Conservation (phyloP, 2,329 filamentous ascomycete genomes). For the Ophiocordyceps camponoti-rufipedis region DNA sequence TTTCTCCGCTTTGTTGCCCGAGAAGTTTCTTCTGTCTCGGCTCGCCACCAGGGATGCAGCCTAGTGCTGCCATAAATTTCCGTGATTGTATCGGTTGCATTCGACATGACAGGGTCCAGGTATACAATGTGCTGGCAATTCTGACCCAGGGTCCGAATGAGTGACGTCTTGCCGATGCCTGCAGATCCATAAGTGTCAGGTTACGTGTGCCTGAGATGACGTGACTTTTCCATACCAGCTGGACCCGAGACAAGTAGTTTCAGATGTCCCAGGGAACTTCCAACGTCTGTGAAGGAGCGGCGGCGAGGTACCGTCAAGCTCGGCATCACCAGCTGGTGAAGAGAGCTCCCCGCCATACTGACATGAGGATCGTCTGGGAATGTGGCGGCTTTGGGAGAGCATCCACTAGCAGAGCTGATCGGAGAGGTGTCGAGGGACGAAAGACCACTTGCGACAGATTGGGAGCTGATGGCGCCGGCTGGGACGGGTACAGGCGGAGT, state of each 20-base stretch:
- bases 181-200: neutral
- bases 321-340: conserved; percentile 89
- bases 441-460: conserved; percentile 23
- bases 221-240: conserved; percentile 34
- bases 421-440: conserved; percentile 35
- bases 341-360: conserved; percentile 7
- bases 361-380: conserved; percentile 4
- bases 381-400: conserved; percentile 5
- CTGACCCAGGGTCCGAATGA: conserved; percentile 78
- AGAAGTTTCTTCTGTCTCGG: conserved; percentile 47
- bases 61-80: conserved; percentile 68
- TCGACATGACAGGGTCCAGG: conserved; percentile 46
- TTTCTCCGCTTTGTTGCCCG: conserved; percentile 38
- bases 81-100: conserved; percentile 20
- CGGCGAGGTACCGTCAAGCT: conserved; percentile 81
- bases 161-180: conserved; percentile 77
- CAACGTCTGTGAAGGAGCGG: conserved; percentile 74
- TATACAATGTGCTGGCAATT: conserved; percentile 85
- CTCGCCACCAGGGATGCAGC: conserved; percentile 81
- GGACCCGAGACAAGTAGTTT: conserved; percentile 79
- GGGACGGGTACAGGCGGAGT: conserved; percentile 11
- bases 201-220: neutral
- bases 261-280: conserved; percentile 66
- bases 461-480: conserved; percentile 9
- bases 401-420: conserved; percentile 19